phyloP scores from a whole-genome alignment of 306 rosid species.

The Vigna angularis region DNA sequence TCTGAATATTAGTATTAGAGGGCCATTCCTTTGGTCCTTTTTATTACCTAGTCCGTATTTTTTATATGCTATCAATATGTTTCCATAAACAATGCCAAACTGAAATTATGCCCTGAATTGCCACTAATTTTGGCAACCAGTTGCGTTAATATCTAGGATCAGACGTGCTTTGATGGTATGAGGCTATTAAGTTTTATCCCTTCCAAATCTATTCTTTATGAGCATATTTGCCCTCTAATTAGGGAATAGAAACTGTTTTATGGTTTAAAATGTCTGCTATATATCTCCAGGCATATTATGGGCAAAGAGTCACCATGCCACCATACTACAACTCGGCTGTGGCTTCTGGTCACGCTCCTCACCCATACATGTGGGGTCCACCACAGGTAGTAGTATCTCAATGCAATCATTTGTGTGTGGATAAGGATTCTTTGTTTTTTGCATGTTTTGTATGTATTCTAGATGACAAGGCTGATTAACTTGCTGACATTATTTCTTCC shows the following conservation, averaged over 20 bases:
- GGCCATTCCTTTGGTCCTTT: conserved; percentile 16
- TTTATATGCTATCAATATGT: background rate
- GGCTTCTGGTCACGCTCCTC: conserved; percentile 83
- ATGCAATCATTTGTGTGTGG: conserved; percentile 13
- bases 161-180: background rate
- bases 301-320: conserved; percentile 85
- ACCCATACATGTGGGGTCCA: conserved; percentile 94
- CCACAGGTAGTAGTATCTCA: conserved; percentile 79
- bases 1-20: conserved; percentile 4
- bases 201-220: background rate
- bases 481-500: conserved; percentile 50
- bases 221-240: background rate
- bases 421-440: background rate
- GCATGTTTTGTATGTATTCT: conserved; percentile 24
- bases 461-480: conserved; percentile 22
- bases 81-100: background rate
- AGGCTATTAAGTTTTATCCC: background rate
- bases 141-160: background rate
- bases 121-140: background rate
- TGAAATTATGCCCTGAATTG: conserved; percentile 1
- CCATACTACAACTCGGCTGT: conserved; percentile 83
- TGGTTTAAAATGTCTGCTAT: conserved; percentile 23
- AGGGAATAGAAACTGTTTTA: background rate
- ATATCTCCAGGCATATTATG: conserved; percentile 82
- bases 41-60: background rate